Base-by-base conservation (phyloP, 1,284 basidiomycete species). In the Ganoderma meredithae region DNA sequence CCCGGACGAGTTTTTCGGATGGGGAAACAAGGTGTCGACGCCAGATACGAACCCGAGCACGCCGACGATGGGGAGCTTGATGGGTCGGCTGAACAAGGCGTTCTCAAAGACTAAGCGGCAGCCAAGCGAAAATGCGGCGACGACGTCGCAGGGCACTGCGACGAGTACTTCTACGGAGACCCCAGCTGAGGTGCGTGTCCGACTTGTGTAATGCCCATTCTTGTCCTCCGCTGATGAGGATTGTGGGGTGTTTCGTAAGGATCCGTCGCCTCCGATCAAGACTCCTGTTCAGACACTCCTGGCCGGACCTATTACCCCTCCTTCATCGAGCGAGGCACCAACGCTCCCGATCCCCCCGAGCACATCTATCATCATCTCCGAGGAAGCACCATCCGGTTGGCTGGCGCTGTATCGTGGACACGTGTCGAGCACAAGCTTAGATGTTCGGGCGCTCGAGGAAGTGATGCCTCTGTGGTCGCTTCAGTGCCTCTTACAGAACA, bases 381-480 rank as follows among this genome's bases (percentile, higher is more conserved):
- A 98, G 77, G 95, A 97, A 76, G 88, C 87, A 0, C 84, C 89
- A 31, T 92, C 92, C 2, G 92, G 93, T 3, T 97, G 92, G 89
- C 88, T 85, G 9, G 90, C 88, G 5, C 82, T 95, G 1, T 97
- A 97, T 76, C 85, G 95, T 31, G 92, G 95, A 0, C 86, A 88
- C 49, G 85, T 91, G 2, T 85, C 86, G 1, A 87, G 85, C 59
- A 90, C 89, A 0, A 88, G 86, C 63, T 78, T 83, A 27, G 96
- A 98, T 72, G 76, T 88, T 47, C 83, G 85, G 33, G 79, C 81
- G 12, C 83, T 99, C 44, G 96, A 98, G 80, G 89, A 92, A 76
- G 82, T 82, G 40, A 88, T 95, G 83, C 97, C 96, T 1, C 78
- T 90, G 69, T 99, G 97, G 97, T 81, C 98, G 60, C 82, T 97